phyloP scores from a whole-genome alignment of 2,329 filamentous ascomycete genomes.

The Microsporum audouinii region DNA sequence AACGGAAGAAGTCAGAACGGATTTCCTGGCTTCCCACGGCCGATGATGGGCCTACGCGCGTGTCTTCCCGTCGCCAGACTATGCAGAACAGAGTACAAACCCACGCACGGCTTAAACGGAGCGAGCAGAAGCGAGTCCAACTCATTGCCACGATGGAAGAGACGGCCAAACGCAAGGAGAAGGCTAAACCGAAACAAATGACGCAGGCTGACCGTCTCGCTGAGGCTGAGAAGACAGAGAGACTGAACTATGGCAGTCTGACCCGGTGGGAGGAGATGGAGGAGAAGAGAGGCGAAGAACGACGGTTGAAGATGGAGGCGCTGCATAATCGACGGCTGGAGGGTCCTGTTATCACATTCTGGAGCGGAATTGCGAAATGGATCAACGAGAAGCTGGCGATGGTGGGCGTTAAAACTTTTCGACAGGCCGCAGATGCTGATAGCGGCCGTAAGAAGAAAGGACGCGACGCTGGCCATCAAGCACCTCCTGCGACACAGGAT shows the following conservation, averaged over 20 bases:
- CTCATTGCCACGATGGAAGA: slow-evolving; percentile 48
- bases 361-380: slow-evolving; percentile 84
- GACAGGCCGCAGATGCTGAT: slow-evolving; percentile 28
- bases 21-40: slow-evolving; percentile 57
- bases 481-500: neutral
- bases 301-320: slow-evolving; percentile 71
- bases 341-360: slow-evolving; percentile 81
- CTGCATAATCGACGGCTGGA: slow-evolving; percentile 76
- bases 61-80: slow-evolving; percentile 52
- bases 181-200: slow-evolving; percentile 65
- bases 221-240: slow-evolving; percentile 73
- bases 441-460: slow-evolving; percentile 7
- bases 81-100: slow-evolving; percentile 53
- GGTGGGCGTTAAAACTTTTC: slow-evolving; percentile 51
- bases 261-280: slow-evolving; percentile 93
- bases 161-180: slow-evolving; percentile 53
- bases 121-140: slow-evolving; percentile 37
- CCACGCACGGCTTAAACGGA: slow-evolving; percentile 38
- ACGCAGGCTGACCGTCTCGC: slow-evolving; percentile 76
- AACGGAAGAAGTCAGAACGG: slow-evolving; percentile 60
- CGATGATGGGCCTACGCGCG: slow-evolving; percentile 50
- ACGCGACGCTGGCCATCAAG: slow-evolving; percentile 5
- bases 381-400: slow-evolving; percentile 61
- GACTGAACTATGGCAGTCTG: slow-evolving; percentile 75
- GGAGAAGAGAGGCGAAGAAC: slow-evolving; percentile 73